Evolutionary conservation across 2,329 filamentous ascomycete genomes (phyloP).

Genomic region (Malbranchea cinnamomea): DNA sequence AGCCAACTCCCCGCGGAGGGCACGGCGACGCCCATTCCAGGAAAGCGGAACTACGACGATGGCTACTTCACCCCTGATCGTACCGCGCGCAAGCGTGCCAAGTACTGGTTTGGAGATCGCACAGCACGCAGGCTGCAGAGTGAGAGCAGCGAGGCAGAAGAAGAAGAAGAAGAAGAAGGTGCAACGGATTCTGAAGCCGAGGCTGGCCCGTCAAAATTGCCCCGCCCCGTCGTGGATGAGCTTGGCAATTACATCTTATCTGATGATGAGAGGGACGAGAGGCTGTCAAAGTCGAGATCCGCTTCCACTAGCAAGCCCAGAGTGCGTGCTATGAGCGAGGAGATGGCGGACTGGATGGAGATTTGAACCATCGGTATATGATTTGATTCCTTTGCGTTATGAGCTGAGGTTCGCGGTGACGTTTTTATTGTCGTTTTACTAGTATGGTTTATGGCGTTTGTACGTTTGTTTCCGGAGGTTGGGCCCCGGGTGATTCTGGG

Average conservation of each 20-base stretch:
- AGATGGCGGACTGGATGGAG: constrained; percentile 39
- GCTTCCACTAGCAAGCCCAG: constrained; percentile 28
- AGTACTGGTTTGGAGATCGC: constrained; percentile 71
- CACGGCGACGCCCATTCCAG: constrained; percentile 27
- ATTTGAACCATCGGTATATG: constrained; percentile 19
- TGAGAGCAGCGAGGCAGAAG: constrained; percentile 30
- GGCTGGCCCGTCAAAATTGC: constrained; percentile 9
- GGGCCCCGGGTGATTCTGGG: no score
- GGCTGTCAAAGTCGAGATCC: no score
- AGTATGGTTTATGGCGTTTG: background rate
- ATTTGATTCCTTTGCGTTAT: background rate
- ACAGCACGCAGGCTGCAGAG: constrained; percentile 30
- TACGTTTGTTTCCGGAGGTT: background rate
- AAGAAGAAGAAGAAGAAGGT: constrained; percentile 19
- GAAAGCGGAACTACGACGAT: constrained; percentile 34
- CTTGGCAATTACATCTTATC: constrained; percentile 30
- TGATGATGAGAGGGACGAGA: constrained; percentile 32
- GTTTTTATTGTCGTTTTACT: background rate
- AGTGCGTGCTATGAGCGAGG: constrained; percentile 38
- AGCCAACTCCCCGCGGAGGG: constrained; percentile 49
- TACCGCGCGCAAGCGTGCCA: constrained; percentile 64
- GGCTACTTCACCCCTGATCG: constrained; percentile 35
- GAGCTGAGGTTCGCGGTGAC: no score
- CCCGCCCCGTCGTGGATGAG: constrained; percentile 23
- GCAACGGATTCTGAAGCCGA: constrained; percentile 13